Conservation (phyloP, 2,329 filamentous ascomycete species). For the Fusarium albidum region DNA sequence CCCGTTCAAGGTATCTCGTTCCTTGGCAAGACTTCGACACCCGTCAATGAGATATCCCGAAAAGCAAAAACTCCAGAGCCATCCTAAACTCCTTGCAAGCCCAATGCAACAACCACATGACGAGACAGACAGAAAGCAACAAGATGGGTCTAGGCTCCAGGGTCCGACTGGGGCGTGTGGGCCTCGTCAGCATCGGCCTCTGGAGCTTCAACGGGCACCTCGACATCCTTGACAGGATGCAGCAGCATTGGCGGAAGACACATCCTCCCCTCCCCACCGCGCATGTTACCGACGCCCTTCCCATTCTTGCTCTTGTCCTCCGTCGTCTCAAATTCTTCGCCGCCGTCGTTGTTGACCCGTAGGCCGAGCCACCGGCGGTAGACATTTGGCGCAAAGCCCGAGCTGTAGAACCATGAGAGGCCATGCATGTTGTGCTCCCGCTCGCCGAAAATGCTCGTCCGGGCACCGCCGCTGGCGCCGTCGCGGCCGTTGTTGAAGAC, state of each 20-base stretch:
- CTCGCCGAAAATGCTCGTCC: slow-evolving; percentile 79
- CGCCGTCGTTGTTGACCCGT: slow-evolving; percentile 79
- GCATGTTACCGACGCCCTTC: slow-evolving; percentile 59
- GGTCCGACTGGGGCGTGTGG: slow-evolving; percentile 53
- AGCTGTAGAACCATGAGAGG: slow-evolving; percentile 92
- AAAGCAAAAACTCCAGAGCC: slow-evolving; percentile 22
- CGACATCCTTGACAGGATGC: slow-evolving; percentile 85
- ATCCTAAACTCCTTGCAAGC: slow-evolving; percentile 20
- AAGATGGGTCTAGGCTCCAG: slow-evolving; percentile 45
- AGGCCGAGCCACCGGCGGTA: slow-evolving; percentile 89
- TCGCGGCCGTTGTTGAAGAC: slow-evolving; percentile 83
- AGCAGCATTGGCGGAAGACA: slow-evolving; percentile 89
- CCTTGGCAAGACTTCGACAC: slow-evolving; percentile 28
- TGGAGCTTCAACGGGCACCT: slow-evolving; percentile 68
- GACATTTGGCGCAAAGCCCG: slow-evolving; percentile 80
- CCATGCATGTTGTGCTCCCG: slow-evolving; percentile 89
- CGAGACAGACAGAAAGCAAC: slow-evolving; percentile 10
- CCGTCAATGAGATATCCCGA: slow-evolving; percentile 15
- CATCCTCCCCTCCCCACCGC: slow-evolving; percentile 82
- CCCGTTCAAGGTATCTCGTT: slow-evolving; percentile 28
- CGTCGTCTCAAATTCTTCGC: slow-evolving; percentile 76
- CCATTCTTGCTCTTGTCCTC: slow-evolving; percentile 61
- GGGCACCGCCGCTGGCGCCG: slow-evolving; percentile 76
- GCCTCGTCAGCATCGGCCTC: slow-evolving; percentile 53
- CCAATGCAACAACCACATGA: not conserved